Base-by-base conservation (phyloP, 148 eudicot species). In the Tetragonia tetragonoides region DNA sequence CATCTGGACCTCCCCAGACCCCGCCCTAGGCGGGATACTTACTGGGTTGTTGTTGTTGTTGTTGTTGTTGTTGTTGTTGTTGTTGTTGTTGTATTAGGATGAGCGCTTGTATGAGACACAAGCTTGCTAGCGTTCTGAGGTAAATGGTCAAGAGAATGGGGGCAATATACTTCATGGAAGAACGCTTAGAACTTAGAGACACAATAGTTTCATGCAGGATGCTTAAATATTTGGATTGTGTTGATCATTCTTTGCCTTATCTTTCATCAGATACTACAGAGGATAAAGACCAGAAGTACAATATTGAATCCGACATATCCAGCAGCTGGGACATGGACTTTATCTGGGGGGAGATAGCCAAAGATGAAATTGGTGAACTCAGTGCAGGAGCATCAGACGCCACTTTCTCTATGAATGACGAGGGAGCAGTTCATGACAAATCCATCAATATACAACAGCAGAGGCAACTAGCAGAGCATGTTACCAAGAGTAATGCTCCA, bases 251-350 rank as follows among this genome's bases (percentile, higher is more conserved):
- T 5, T 72, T 46, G 37, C n/a, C 6, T 17, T 9, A 28, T 9
- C 17, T 9, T 17, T 54, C 44, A 6, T 42, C 24, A 18, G 16
- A 46, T 44, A 10, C 51, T 77, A 46, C 54, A 77, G 74, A 69
- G 59, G 51, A 62, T 40, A 34, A 56, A 77, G 41, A 16, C 6
- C n/a, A 10, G 65, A 39, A 77, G 66, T 72, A 73, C 76, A 38
- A 40, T 72, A 7, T 70, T 10, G 73, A 70, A 47, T 24, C 57
- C 40, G 12, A 59, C 39, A 70, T 77, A 37, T 81, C 81, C 28
- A 83, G 83, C 46, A 71, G 72, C 39, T 59, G 70, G 77, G 81
- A 80, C 57, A 63, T 70, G 7, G 70, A 76, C 83, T 18, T 73
- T 63, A 44, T 74, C 40, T 82, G 71, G 68, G 78, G 60, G 66